These are phyloP conservation scores for Gamsiella multidivaricata DNA, from an alignment of 192 early-diverging fungal genomes.

Conservation along the genomic window DNA sequence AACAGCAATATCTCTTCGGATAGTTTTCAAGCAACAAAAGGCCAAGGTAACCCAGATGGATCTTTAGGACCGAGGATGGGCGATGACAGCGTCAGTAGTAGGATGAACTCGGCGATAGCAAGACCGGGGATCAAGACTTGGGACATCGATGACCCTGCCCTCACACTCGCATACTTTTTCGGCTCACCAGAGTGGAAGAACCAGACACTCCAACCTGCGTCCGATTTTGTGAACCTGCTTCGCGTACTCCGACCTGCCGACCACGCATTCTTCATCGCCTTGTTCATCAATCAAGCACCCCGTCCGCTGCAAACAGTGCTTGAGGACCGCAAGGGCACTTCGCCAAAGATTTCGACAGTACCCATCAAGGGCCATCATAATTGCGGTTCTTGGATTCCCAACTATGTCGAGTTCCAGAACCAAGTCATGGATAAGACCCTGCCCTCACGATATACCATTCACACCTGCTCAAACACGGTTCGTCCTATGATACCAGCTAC, in stretches of 20 bases:
- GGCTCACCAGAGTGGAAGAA: constrained; percentile 17
- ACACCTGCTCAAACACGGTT: constrained; percentile 29
- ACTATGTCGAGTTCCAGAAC: constrained; percentile 17
- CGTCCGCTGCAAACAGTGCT: background rate
- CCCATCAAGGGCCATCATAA: constrained; percentile 3
- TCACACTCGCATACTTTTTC: constrained; percentile 6
- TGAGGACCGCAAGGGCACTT: background rate
- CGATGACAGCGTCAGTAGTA: no score
- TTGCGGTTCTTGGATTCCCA: constrained; percentile 28
- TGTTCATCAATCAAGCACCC: constrained; percentile 23
- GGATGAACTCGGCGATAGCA: background rate
- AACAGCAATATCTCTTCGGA: background rate
- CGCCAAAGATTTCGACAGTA: background rate
- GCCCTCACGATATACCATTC: constrained; percentile 16
- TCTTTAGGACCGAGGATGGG: no score
- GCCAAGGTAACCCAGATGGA: no score
- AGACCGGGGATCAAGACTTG: constrained; percentile 6
- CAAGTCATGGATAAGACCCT: constrained; percentile 8
- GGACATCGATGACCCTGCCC: constrained; percentile 24
- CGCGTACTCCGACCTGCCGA: constrained; percentile 19
- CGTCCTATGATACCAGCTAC: background rate
- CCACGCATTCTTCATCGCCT: constrained; percentile 23
- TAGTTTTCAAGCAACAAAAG: no score
- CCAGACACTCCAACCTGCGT: constrained; percentile 12
- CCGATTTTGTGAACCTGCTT: constrained; percentile 20